Percentiles rank a stretch among this genome's conserved stretches.
These are phyloP conservation scores for Cicer cuneatum DNA, from an alignment of 306 rosid species.

Conservation along the genomic window DNA sequence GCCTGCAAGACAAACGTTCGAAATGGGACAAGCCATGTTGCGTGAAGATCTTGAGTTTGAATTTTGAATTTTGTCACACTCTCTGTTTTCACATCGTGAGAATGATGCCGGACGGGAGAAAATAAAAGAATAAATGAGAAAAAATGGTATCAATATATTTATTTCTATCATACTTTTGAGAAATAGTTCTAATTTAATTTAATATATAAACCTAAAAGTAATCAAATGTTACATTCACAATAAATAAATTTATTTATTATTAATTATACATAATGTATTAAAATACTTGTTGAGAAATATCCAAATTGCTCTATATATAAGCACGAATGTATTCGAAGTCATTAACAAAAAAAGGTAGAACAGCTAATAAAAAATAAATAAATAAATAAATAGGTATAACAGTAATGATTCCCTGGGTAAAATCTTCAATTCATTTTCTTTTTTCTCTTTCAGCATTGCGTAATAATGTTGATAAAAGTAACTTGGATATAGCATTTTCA, in stretches of 20 bases:
- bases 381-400: not conserved
- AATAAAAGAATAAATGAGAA: no score
- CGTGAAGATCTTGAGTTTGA: not conserved
- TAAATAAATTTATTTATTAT: not conserved
- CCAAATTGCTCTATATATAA: not conserved
- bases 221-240: no score
- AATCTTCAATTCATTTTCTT: no score
- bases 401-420: not conserved
- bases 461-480: not conserved
- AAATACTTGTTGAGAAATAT: not conserved
- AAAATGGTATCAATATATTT: no score
- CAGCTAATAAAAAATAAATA: no score
- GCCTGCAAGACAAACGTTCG: not conserved
- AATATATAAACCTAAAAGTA: no score
- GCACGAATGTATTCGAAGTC: not conserved
- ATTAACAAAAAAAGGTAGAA: not conserved
- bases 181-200: no score
- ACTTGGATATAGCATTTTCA: not conserved
- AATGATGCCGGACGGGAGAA: no score
- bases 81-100: not conserved
- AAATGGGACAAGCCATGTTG: not conserved
- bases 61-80: not conserved
- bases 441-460: not conserved
- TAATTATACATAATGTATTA: not conserved
- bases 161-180: no score